Percentiles rank a stretch among this genome's conserved stretches.
These are phyloP conservation scores for Conoideocrella luteorostrata DNA, from an alignment of 2,329 filamentous ascomycete genomes.

Conservation along the genomic window DNA sequence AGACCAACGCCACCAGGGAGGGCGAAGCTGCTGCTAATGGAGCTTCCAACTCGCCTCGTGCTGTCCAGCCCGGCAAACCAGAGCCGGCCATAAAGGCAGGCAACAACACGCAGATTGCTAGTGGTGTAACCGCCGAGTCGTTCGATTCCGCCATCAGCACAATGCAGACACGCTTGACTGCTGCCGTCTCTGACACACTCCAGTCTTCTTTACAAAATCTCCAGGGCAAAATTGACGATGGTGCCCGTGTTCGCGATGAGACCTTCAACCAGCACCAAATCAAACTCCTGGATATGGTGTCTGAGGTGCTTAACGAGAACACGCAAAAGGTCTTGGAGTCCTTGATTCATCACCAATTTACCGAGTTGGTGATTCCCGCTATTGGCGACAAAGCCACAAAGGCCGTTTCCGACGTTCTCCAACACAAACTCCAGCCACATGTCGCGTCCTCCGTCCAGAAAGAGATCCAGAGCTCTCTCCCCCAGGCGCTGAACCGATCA, in stretches of 20 bases:
- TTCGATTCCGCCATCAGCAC: slow-evolving; percentile 48
- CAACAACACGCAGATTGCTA: slow-evolving; percentile 16
- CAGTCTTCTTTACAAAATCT: slow-evolving; percentile 55
- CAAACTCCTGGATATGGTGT: slow-evolving; percentile 51
- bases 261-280: slow-evolving; percentile 48
- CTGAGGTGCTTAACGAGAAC: slow-evolving; percentile 54
- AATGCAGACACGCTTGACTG: slow-evolving; percentile 45
- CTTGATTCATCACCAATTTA: slow-evolving; percentile 71
- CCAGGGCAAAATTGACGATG: slow-evolving; percentile 58
- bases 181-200: slow-evolving; percentile 43
- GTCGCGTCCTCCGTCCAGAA: slow-evolving; percentile 61
- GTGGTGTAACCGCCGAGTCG: slow-evolving; percentile 36
- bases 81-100: slow-evolving; percentile 26
- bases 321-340: slow-evolving; percentile 66
- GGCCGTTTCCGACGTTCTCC: slow-evolving; percentile 65
- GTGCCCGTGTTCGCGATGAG: slow-evolving; percentile 47
- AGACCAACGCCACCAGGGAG: slow-evolving; percentile 41
- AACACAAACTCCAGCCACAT: slow-evolving; percentile 58
- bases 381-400: slow-evolving; percentile 62
- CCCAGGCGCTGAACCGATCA: slow-evolving; percentile 46
- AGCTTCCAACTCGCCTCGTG: slow-evolving; percentile 26
- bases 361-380: slow-evolving; percentile 67
- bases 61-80: slow-evolving; percentile 21
- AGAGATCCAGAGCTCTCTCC: slow-evolving; percentile 66
- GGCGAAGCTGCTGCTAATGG: slow-evolving; percentile 41